Conservation (phyloP, 352 stramenopile genomes). For the Phytopythium chamaehyphon region DNA sequence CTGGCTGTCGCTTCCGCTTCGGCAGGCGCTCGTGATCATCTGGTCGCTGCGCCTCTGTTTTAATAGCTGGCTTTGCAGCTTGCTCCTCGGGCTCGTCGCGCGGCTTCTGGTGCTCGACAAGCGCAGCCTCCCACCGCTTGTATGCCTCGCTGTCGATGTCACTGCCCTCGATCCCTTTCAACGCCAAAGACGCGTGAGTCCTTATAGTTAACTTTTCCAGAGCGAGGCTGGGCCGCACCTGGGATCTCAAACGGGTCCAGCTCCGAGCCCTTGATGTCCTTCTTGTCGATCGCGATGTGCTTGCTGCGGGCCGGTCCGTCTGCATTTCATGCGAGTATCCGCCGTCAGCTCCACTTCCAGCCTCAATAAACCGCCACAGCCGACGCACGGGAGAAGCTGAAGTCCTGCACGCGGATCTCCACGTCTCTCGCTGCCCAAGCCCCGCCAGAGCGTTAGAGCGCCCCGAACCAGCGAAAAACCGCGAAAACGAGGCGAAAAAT, state of each 20-base stretch:
- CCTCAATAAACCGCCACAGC: background rate
- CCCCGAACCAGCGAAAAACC: background rate
- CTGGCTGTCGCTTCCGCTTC: background rate
- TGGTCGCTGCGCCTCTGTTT: background rate
- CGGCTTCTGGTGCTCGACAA: background rate
- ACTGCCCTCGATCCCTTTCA: too few relatives aligned
- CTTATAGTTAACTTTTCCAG: too few relatives aligned
- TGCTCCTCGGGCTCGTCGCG: background rate
- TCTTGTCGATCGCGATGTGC: constrained; percentile 45
- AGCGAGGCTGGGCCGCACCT: too few relatives aligned
- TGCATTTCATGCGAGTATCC: constrained; percentile 8
- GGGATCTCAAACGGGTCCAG: constrained; percentile 16
- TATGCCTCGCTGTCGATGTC: background rate
- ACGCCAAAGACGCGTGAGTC: too few relatives aligned
- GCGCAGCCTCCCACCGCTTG: constrained; percentile 1
- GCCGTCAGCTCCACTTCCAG: background rate
- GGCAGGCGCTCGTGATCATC: background rate
- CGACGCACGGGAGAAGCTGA: constrained; percentile 45
- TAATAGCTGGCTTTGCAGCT: too few relatives aligned
- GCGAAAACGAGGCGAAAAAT: background rate
- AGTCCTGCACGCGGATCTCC: constrained; percentile 67
- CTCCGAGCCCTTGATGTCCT: constrained; percentile 54
- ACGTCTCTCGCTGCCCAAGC: constrained; percentile 10
- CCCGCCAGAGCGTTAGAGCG: background rate
- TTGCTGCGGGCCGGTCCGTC: constrained; percentile 38